Evolutionary conservation across 805 yeast species (phyloP).

Genomic region (Teunomyces cretensis): DNA sequence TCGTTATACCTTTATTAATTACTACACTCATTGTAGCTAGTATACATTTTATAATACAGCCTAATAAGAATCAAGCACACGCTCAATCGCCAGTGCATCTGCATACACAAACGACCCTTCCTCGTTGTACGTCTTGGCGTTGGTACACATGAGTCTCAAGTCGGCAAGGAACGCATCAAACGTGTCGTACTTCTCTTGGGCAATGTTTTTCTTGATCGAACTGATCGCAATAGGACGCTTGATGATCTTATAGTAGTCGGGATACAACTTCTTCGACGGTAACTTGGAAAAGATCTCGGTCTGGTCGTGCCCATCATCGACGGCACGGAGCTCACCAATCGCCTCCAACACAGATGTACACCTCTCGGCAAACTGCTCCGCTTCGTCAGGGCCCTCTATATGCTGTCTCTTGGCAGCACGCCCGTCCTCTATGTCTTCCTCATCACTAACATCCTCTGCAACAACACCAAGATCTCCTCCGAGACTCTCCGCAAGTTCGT

Average conservation of each 20-base stretch:
- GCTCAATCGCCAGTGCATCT: conserved; percentile 53
- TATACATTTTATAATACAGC: not conserved
- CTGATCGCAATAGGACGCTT: conserved; percentile 58
- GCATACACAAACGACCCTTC: conserved; percentile 61
- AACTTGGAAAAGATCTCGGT: conserved; percentile 55
- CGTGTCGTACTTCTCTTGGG: conserved; percentile 33
- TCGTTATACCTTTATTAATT: no score
- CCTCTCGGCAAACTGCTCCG: conserved; percentile 16
- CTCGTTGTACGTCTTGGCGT: conserved; percentile 74
- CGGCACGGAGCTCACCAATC: conserved; percentile 42
- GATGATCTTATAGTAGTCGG: conserved; percentile 78
- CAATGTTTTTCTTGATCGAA: conserved; percentile 51
- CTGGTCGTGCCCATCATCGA: conserved; percentile 38
- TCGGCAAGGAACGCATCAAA: conserved; percentile 56
- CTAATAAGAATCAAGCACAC: conserved; percentile 22
- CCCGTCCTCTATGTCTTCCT: conserved; percentile 9
- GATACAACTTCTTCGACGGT: conserved; percentile 74
- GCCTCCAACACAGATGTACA: conserved; percentile 44
- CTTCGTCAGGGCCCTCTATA: conserved; percentile 5
- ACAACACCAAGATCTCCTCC: no score
- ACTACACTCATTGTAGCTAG: not conserved
- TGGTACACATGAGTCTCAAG: conserved; percentile 63
- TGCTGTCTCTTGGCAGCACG: conserved; percentile 8
- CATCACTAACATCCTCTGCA: conserved; percentile 24
- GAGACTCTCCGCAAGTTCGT: conserved; percentile 13